phyloP scores from a whole-genome alignment of 2,329 filamentous ascomycete species.

The Aspergillus sp. region DNA sequence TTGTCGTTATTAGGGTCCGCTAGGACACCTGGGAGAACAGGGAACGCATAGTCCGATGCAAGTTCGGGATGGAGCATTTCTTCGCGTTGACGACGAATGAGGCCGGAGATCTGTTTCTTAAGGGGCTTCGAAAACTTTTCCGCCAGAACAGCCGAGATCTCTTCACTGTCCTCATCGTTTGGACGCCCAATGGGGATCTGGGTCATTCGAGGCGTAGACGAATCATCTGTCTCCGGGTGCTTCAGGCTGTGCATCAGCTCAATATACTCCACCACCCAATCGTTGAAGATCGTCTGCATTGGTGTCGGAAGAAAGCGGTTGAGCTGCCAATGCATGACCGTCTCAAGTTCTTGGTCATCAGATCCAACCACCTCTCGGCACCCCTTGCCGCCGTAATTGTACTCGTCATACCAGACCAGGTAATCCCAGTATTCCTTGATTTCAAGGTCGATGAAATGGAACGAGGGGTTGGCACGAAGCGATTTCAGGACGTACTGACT shows the following conservation, averaged over 20 bases:
- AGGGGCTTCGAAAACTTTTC: constrained; percentile 83
- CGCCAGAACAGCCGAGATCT: constrained; percentile 66
- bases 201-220: constrained; percentile 59
- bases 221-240: constrained; percentile 60
- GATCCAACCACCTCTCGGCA: constrained; percentile 74
- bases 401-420: constrained; percentile 97
- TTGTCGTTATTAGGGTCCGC: constrained; percentile 54
- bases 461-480: constrained; percentile 90
- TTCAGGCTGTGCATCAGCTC: constrained; percentile 90
- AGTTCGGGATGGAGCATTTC: constrained; percentile 88
- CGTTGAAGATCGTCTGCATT: constrained; percentile 79
- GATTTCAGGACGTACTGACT: constrained; percentile 97
- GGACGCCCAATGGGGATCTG: constrained; percentile 60
- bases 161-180: constrained; percentile 59
- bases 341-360: constrained; percentile 79
- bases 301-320: constrained; percentile 78
- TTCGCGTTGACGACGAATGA: constrained; percentile 82
- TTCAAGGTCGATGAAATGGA: constrained; percentile 94
- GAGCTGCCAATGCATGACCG: constrained; percentile 98
- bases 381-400: constrained; percentile 95
- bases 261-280: constrained; percentile 94
- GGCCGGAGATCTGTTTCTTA: constrained; percentile 77
- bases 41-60: constrained; percentile 82
- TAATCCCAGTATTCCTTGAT: constrained; percentile 99
- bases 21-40: constrained; percentile 59